Evolutionary conservation across 1,284 basidiomycete genomes (phyloP), one percentile per base, ranked within the genome.

Genomic region (Microbotryum intermedium): DNA sequence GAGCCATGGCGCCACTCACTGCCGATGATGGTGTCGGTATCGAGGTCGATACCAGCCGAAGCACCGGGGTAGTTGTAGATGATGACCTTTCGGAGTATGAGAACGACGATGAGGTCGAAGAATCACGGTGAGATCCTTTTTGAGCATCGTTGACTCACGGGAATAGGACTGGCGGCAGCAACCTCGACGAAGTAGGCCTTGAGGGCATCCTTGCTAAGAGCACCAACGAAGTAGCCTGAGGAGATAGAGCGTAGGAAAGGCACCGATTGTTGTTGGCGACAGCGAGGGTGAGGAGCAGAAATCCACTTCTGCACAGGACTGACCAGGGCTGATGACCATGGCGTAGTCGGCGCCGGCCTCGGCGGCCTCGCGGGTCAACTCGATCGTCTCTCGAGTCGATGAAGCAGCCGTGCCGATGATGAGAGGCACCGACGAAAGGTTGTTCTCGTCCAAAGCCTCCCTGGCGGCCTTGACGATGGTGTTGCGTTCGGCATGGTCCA

Each of bases 21-120:
- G 2, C 80, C 78, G 57, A 80, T 79, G 69, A 95, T 82, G 55
- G 83, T 81, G 74, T 93, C 90, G 0, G 87, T 89, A 73, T 88
- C 85, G 58, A 94, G 82, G 73, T 95, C 88, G 67, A 90, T 82
- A 11, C 90, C 90, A 0, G 88, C 84, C 0, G 88, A 87, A 13
- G 77, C 77, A 13, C 76, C 76, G 39, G 91, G 88, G 77, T 58
- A 93, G 77, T 93, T 93, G 80, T 94, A 94, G 54, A 93, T 80
- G 84, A 94, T 85, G 42, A 67, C 25, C 65, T 66, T 25, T 2
- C 2, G 3, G 20, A 11, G 4, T 13, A 18, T 8, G 16, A 8
- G 5, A 20, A 11, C 7, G 26, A 20, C 6, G 10, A 8, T 9
- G 3, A 9, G 29, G n/a, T 3, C 9, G 44, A 44, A 16, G 20